phyloP scores from a whole-genome alignment of 768 basidiomycete genomes.

The Boletus sp. region DNA sequence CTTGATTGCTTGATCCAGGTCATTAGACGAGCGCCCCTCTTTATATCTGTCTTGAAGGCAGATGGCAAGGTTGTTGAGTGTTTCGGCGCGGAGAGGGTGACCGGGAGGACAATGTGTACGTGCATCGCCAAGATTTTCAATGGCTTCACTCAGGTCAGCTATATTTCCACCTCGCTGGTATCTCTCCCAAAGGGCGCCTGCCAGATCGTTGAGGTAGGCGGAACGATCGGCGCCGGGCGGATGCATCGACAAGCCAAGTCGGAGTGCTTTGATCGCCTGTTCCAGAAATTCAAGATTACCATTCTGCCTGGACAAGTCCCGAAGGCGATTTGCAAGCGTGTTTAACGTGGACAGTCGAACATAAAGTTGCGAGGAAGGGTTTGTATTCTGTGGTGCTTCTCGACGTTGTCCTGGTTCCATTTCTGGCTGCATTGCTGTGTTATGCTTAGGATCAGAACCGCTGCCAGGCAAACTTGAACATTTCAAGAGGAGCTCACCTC shows the following conservation, averaged over 20 bases:
- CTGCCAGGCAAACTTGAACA: background rate
- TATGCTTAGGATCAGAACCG: background rate
- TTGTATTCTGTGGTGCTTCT: background rate
- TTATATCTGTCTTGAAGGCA: background rate
- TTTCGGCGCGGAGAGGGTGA: background rate
- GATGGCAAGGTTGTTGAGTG: conserved; percentile 15
- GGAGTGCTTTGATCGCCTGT: background rate
- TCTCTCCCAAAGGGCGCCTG: conserved; percentile 1
- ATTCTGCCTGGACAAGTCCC: background rate
- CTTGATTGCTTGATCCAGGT: conserved; percentile 7
- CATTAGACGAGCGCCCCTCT: background rate
- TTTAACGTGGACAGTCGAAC: background rate
- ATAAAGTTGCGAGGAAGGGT: background rate
- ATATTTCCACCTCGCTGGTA: background rate
- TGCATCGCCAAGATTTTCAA: background rate
- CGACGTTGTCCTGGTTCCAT: background rate
- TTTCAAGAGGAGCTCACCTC: background rate
- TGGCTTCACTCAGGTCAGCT: conserved; percentile 7
- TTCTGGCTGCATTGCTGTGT: background rate
- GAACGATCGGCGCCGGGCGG: background rate
- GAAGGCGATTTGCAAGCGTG: background rate
- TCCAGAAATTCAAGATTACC: background rate
- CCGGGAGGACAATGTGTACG: background rate
- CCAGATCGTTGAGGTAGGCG: conserved; percentile 3
- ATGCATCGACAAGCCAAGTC: background rate